Evolutionary conservation across 352 stramenopile species (phyloP).

Genomic region (Phytophthora melonis): DNA sequence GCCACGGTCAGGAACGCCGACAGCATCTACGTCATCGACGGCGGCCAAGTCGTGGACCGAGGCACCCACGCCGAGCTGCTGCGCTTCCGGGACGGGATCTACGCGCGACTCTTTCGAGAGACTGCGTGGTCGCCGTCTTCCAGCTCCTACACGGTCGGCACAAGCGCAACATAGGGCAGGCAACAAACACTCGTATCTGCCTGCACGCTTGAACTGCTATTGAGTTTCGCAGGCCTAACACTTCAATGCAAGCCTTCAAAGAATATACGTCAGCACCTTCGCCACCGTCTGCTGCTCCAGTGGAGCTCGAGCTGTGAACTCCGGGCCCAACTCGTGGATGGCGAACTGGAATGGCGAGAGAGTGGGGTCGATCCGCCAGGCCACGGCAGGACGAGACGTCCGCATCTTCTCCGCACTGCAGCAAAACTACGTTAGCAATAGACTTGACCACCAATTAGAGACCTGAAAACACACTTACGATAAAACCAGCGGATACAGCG

Average conservation of each 20-base stretch:
- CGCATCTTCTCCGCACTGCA: constrained; percentile 60
- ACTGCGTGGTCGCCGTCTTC: constrained; percentile 33
- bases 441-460: neutral
- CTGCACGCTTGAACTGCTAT: constrained; percentile 15
- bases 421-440: neutral
- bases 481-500: constrained; percentile 49
- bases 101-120: constrained; percentile 32
- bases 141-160: constrained; percentile 29
- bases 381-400: constrained; percentile 58
- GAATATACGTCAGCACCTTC: constrained; percentile 40
- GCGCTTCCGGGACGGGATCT: constrained; percentile 26
- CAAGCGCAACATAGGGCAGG: constrained; percentile 21
- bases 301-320: constrained; percentile 30
- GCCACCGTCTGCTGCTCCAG: constrained; percentile 31
- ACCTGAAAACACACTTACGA: constrained; percentile 43
- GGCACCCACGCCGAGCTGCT: constrained; percentile 56
- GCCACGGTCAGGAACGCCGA: constrained; percentile 48
- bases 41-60: constrained; percentile 34
- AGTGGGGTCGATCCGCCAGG: constrained; percentile 33
- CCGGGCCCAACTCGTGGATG: constrained; percentile 34
- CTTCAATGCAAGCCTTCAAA: constrained; percentile 22
- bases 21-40: constrained; percentile 44
- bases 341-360: constrained; percentile 38
- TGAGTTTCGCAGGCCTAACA: constrained; percentile 1
- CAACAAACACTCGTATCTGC: neutral